Percentiles rank a stretch among this genome's conserved stretches.
These are phyloP conservation scores for Ophiostoma angusticollis DNA, from an alignment of 2,329 filamentous ascomycete genomes.

Conservation along the genomic window DNA sequence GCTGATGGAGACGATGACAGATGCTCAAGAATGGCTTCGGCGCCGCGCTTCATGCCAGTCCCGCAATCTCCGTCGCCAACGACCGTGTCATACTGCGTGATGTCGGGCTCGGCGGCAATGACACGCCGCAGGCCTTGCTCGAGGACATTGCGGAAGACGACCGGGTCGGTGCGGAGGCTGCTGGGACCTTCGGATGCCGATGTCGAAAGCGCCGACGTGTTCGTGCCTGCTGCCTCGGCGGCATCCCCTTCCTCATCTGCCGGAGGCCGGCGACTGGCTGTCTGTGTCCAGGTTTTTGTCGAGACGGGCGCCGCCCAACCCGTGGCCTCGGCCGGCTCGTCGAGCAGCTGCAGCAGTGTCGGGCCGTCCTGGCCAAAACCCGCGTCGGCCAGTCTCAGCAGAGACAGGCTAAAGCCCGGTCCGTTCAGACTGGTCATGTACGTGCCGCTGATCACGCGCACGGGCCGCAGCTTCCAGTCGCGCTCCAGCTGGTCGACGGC, in stretches of 20 bases:
- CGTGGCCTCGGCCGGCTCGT: conserved; percentile 54
- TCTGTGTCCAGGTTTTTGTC: conserved; percentile 52
- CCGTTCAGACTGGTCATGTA: conserved; percentile 73
- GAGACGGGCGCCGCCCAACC: conserved; percentile 56
- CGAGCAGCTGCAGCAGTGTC: conserved; percentile 56
- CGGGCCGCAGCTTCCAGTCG: conserved; percentile 46
- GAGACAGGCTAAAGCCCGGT: conserved; percentile 58
- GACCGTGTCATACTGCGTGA: conserved; percentile 65
- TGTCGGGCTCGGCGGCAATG: conserved; percentile 54
- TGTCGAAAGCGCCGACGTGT: conserved; percentile 35
- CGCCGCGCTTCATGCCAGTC: conserved; percentile 71
- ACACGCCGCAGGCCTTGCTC: conserved; percentile 46
- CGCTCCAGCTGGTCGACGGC: conserved; percentile 49
- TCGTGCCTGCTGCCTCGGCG: conserved; percentile 17
- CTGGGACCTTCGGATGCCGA: conserved; percentile 37
- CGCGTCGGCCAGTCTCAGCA: conserved; percentile 51
- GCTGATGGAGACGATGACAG: conserved; percentile 27
- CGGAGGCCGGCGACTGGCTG: conserved; percentile 36
- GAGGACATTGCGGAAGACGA: conserved; percentile 37
- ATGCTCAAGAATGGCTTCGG: conserved; percentile 52
- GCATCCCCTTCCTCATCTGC: too few relatives aligned
- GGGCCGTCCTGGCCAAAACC: conserved; percentile 45
- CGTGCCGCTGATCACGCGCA: conserved; percentile 53
- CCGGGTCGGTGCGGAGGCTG: conserved; percentile 40
- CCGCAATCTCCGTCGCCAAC: conserved; percentile 89